Conservation (phyloP, 1,284 basidiomycete species). For the Apiotrichum veenhuisii region DNA sequence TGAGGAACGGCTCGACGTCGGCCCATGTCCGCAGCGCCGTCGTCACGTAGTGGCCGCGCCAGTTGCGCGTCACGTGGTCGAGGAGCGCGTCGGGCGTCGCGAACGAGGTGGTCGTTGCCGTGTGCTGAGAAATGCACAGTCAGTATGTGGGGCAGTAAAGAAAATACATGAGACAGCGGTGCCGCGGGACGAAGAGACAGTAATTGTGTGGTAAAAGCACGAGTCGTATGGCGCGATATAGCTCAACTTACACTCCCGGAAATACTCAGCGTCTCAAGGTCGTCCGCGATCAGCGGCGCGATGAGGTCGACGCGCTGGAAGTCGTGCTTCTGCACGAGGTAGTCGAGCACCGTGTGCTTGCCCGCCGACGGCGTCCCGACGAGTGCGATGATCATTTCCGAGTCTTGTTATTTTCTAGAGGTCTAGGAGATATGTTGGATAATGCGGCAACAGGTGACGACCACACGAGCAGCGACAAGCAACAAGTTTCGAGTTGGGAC, state of each 20-base stretch:
- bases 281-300: conserved; percentile 8
- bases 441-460: no score
- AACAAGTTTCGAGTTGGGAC: background rate
- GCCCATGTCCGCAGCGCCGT: conserved; percentile 60
- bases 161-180: background rate
- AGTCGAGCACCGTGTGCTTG: conserved; percentile 70
- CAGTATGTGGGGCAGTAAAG: background rate
- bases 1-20: conserved; percentile 68
- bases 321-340: conserved; percentile 57
- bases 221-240: no score
- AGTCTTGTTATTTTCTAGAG: no score
- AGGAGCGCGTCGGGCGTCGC: conserved; percentile 60
- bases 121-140: conserved; percentile 4
- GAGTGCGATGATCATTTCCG: conserved; percentile 81
- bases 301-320: conserved; percentile 51
- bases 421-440: no score
- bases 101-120: no score
- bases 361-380: conserved; percentile 79
- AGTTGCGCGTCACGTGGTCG: conserved; percentile 73
- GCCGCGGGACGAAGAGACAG: background rate
- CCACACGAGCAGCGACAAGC: background rate
- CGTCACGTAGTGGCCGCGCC: conserved; percentile 78
- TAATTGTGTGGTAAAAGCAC: no score
- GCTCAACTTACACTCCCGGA: background rate
- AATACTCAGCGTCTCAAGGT: background rate